Conservation (phyloP, 1,284 basidiomycete genomes). For the Trichosporon coremiiforme region DNA sequence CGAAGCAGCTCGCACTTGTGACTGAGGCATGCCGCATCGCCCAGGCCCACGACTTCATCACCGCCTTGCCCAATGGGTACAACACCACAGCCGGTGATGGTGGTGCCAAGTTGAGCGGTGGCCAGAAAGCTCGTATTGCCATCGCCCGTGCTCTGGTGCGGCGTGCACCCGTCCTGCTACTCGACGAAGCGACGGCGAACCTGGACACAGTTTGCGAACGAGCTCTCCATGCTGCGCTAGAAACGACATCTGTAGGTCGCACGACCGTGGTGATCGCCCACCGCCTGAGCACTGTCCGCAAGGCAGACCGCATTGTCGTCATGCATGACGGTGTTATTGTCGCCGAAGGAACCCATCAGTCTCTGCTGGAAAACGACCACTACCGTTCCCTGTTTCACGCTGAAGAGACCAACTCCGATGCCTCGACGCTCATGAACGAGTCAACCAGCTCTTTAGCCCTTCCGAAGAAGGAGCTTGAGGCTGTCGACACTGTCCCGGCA, state of each 20-base stretch:
- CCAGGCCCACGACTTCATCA: conserved; percentile 71
- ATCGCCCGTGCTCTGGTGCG: conserved; percentile 59
- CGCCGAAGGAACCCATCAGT: not conserved
- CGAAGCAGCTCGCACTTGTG: conserved; percentile 81
- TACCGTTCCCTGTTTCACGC: not conserved
- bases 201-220: conserved; percentile 88
- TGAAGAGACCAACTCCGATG: not conserved
- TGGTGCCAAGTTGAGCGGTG: conserved; percentile 41
- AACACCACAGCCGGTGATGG: conserved; percentile 61
- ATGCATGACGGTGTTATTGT: not conserved
- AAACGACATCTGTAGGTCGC: conserved; percentile 44
- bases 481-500: not conserved
- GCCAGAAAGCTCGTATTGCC: conserved; percentile 59
- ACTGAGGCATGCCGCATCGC: conserved; percentile 61
- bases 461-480: not conserved
- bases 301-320: conserved; percentile 2
- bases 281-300: not conserved
- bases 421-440: not conserved
- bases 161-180: conserved; percentile 58
- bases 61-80: conserved; percentile 82
- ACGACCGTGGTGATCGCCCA: not conserved
- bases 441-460: not conserved
- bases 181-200: conserved; percentile 63
- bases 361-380: not conserved
- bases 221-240: conserved; percentile 80